Evolutionary conservation across 1,284 basidiomycete genomes (phyloP).

Genomic region (Laetiporus sulphureus): DNA sequence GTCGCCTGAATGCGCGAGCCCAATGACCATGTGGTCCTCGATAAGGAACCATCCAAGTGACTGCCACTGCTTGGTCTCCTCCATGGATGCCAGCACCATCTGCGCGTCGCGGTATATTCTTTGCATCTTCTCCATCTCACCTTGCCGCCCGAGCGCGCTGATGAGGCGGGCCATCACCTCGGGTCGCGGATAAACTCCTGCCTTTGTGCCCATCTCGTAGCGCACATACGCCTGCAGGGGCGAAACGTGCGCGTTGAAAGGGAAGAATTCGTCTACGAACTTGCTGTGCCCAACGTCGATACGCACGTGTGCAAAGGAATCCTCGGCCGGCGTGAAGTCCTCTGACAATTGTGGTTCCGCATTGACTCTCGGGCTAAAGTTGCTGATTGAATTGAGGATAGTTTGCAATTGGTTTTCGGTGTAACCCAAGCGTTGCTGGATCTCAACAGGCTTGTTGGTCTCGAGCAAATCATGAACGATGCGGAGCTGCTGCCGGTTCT

Average conservation of each 20-base stretch:
- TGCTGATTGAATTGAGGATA: no score
- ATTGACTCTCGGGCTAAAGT: no score
- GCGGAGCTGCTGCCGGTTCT: no score
- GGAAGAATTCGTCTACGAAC: constrained; percentile 36
- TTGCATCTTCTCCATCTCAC: constrained; percentile 55
- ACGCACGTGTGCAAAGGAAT: constrained; percentile 10
- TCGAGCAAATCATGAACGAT: no score
- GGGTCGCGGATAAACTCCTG: constrained; percentile 45
- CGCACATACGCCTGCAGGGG: constrained; percentile 29
- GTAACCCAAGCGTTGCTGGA: no score
- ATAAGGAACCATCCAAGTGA: constrained; percentile 67
- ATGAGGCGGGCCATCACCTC: constrained; percentile 58
- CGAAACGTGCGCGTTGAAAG: constrained; percentile 16
- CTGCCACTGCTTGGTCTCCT: constrained; percentile 42
- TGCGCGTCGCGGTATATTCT: constrained; percentile 72
- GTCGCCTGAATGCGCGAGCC: constrained; percentile 74
- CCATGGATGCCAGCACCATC: constrained; percentile 41
- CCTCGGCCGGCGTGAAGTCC: no score
- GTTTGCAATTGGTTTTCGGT: no score
- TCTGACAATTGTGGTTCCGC: no score
- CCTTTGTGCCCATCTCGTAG: constrained; percentile 30
- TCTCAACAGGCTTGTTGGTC: no score
- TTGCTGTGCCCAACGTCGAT: constrained; percentile 30
- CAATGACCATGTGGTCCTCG: constrained; percentile 87
- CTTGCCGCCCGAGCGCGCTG: constrained; percentile 57